Evolutionary conservation across 2,329 filamentous ascomycete species (phyloP).

Genomic region (Arachnomyces sp.): DNA sequence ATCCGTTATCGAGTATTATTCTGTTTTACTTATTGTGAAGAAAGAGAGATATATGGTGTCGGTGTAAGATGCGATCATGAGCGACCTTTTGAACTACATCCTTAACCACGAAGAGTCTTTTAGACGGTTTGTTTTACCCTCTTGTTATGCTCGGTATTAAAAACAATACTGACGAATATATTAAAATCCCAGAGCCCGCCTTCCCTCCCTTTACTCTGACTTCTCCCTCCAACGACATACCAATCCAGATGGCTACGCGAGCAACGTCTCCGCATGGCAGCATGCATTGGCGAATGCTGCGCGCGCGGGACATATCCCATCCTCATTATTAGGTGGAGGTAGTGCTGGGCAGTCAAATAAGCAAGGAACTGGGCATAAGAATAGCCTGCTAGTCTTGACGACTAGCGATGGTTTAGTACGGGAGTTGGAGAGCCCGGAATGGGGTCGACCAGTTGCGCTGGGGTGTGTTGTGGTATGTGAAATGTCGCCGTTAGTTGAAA

Average conservation of each 20-base stretch:
- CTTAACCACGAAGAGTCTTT: constrained; percentile 55
- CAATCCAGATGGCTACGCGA: constrained; percentile 77
- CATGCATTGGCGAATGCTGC: constrained; percentile 62
- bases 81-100: constrained; percentile 61
- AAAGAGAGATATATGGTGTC: background rate
- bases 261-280: constrained; percentile 74
- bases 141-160: background rate
- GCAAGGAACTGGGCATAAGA: constrained; percentile 18
- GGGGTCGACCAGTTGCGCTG: constrained; percentile 71
- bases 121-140: constrained; percentile 18
- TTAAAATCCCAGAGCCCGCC: constrained; percentile 68
- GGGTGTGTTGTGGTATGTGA: constrained; percentile 59
- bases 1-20: no score
- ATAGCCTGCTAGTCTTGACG: constrained; percentile 43
- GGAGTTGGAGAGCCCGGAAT: constrained; percentile 66
- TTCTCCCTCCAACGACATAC: constrained; percentile 64
- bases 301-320: constrained; percentile 51
- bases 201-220: constrained; percentile 82
- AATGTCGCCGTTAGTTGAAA: background rate
- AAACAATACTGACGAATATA: no score
- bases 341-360: background rate
- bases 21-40: no score
- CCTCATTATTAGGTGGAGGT: constrained; percentile 18
- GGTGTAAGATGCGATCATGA: constrained; percentile 20
- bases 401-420: constrained; percentile 57